Evolutionary conservation across 1,139 yeast species (phyloP), one percentile per base, ranked within the genome.

Genomic region (Debaryomycetaceae sp.): DNA sequence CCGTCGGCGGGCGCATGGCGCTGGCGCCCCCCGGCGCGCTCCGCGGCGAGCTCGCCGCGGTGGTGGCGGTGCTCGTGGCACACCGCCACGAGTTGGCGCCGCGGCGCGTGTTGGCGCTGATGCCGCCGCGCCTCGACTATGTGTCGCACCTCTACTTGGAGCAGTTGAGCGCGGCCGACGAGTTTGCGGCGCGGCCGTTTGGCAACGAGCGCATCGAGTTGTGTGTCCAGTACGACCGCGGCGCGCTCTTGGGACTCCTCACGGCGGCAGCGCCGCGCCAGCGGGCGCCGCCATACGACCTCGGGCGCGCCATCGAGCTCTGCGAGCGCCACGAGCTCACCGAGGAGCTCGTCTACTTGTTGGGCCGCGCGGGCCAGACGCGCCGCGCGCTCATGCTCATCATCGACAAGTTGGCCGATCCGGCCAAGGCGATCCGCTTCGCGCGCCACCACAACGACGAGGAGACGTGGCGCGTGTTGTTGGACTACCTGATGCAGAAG

Each of bases 331-430:
- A 68, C 27, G 66, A 65, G 1, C 57, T 61, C 29, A 69, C 67
- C 20, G 77, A 81, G 29, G 97, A 89, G 48, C 63, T 86, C 30
- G 95, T 91, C 0, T 88, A 78, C 45, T 57, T 91, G 22, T 68
- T 86, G 40, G 95, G 96, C 5, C 78, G 78, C 45, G 79, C 84
- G 18, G 98, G 98, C 1, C 84, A 84, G 42, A 78, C 81, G 38
- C 73, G 71, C 41, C 71, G 75, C 37, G 97, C 97, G 0, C 58
- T 91, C 44, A 70, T 67, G 39, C 62, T 91, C 32, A 88, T 91
- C 13, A 78, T 88, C 26, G 81, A 84, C 42, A 72, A 83, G 43
- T 57, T 88, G 32, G 71, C 80, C 34, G 93, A 89, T 49, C 93
- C 96, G 0, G 71, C 72, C 24, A 69, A 75, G 44, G 97, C 97